Conservation (phyloP, 768 basidiomycete species). For the Hemileccinum rubropunctum region DNA sequence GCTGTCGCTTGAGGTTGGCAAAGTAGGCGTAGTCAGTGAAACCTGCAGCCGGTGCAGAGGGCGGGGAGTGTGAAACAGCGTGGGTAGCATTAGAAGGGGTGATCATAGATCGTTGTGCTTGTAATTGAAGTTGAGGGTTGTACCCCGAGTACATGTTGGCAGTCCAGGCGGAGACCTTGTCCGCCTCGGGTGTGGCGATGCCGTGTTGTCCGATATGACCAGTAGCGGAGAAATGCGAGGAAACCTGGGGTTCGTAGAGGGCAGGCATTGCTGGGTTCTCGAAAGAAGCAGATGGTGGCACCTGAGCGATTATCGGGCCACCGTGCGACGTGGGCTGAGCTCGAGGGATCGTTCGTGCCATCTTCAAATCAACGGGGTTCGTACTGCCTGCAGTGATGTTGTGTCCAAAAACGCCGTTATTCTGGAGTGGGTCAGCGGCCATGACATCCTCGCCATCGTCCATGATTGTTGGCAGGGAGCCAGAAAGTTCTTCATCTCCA, state of each 20-base stretch:
- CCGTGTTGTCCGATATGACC: conserved; percentile 22
- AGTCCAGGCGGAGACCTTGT: conserved; percentile 32
- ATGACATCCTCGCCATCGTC: conserved; percentile 34
- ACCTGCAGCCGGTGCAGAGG: conserved; percentile 11
- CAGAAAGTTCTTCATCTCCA: conserved; percentile 39
- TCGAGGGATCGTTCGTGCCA: conserved; percentile 25
- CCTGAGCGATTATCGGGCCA: conserved; percentile 47
- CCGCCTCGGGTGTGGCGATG: conserved; percentile 16
- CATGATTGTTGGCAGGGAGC: conserved; percentile 22
- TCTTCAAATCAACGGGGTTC: conserved; percentile 27
- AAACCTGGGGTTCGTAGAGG: conserved; percentile 40
- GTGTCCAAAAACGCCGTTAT: conserved; percentile 31
- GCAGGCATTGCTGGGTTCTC: conserved; percentile 53
- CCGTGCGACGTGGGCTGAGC: conserved; percentile 25
- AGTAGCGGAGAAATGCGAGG: conserved; percentile 27
- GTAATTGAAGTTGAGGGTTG: conserved; percentile 24
- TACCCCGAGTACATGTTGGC: conserved; percentile 30
- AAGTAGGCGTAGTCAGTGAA: conserved; percentile 24
- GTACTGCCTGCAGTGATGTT: conserved; percentile 29
- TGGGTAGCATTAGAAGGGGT: conserved; percentile 44
- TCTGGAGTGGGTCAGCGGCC: conserved; percentile 30
- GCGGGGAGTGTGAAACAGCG: conserved; percentile 21
- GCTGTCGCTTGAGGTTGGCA: conserved; percentile 26
- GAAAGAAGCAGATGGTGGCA: conserved; percentile 41
- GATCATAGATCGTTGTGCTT: conserved; percentile 37